Conservation (phyloP, 139 green algal species). For the Monoraphidium neglectum region DNA sequence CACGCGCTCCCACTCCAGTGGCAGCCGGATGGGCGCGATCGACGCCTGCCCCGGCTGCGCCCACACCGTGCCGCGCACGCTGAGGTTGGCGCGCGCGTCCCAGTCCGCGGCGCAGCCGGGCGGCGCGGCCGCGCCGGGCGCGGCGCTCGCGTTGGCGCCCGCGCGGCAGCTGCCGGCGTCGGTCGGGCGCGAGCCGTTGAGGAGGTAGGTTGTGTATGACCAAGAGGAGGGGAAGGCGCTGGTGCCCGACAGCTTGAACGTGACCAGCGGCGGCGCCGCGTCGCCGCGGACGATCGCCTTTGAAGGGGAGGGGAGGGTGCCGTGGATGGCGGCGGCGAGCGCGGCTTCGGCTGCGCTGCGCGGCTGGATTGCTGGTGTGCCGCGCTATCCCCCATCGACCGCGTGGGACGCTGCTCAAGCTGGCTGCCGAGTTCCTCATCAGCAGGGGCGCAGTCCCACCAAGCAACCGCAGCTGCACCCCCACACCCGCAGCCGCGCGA, state of each 20-base stretch:
- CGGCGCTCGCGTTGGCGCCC: too few relatives aligned
- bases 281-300: not conserved
- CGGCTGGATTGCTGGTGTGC: too few relatives aligned
- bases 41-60: slow-evolving; percentile 8
- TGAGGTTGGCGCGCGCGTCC: slow-evolving; percentile 11
- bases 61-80: not conserved
- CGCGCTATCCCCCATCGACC: too few relatives aligned
- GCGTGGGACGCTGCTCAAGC: too few relatives aligned
- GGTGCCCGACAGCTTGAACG: slow-evolving; percentile 1
- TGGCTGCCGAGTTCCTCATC: too few relatives aligned
- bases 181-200: slow-evolving; percentile 17
- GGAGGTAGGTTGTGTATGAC: slow-evolving; percentile 7
- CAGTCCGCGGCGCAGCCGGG: slow-evolving; percentile 10
- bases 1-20: slow-evolving; percentile 7
- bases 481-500: too few relatives aligned
- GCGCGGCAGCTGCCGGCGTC: slow-evolving; percentile 1
- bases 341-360: too few relatives aligned
- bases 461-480: too few relatives aligned
- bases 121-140: not conserved
- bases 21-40: slow-evolving; percentile 7
- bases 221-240: slow-evolving; percentile 6
- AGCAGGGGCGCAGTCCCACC: too few relatives aligned
- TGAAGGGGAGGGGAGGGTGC: too few relatives aligned
- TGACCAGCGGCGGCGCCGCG: not conserved
- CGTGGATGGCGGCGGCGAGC: too few relatives aligned